Base-by-base conservation (phyloP, 2,329 filamentous ascomycete species). In the Ophiostoma ips region DNA sequence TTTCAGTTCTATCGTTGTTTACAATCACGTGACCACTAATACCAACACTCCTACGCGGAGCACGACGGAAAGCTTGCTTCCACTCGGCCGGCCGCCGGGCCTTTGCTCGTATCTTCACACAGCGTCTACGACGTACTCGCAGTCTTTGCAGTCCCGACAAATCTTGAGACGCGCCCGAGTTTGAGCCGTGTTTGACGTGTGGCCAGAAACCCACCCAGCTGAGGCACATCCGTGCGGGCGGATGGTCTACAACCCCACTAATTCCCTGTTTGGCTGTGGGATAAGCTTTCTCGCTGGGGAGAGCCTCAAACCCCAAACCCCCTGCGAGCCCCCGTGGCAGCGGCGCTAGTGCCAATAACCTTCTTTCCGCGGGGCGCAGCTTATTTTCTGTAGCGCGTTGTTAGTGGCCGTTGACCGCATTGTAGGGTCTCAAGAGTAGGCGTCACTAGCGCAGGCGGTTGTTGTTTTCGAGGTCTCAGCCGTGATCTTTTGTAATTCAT, bases 121-220 rank as follows among this genome's bases (percentile, higher is more conserved):
- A n/a, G n/a, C n/a, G n/a, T n/a, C n/a, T 28, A 28, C 24, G 4
- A 4, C 24, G 24, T 28, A 28, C 24, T 28, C 24, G 8, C 24
- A 28, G 24, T 5, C 4, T 28, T 28, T 28, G 24, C 24, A 28
- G 16, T 43, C 50, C 51, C 24, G 37, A 45, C 37, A 30, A n/a
- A n/a, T 35, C 13, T 50, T 57, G 55, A 55, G 55, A 57, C 55
- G 53, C 37, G 19, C 50, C 50, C 48, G 38, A 43, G 55, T 56
- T 53, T 56, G 54, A 55, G 51, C 41, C 46, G 52, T 30, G 55
- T 57, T 57, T 57, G 52, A 53, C 19, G 24, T 35, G 43, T 33
- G 24, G 28, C 34, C 16, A 24, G 16, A 31, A 49, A 50, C 46
- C 45, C 41, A 34, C 36, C 35, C 44, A 48, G 30, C 40, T 52